Conservation (phyloP, 768 basidiomycete species). For the Daedaleopsis sinensis region DNA sequence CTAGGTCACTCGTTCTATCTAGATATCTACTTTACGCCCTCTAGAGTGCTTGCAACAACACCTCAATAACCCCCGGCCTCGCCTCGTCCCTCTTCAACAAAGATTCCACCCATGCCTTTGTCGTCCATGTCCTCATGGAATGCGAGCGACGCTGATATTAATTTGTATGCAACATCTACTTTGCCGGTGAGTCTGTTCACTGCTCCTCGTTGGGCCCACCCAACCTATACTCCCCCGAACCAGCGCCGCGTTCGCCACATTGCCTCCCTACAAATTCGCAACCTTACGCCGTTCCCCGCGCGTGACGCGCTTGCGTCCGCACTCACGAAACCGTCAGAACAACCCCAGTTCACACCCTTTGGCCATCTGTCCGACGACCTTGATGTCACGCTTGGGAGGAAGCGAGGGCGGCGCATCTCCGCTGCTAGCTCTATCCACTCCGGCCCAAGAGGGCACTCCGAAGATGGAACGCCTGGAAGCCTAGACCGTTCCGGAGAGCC, state of each 20-base stretch:
- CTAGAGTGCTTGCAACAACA: background rate
- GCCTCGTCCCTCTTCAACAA: background rate
- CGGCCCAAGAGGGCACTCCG: slow-evolving; percentile 47
- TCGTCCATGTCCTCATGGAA: slow-evolving; percentile 3
- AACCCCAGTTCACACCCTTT: slow-evolving; percentile 57
- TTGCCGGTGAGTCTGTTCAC: background rate
- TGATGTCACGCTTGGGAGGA: slow-evolving; percentile 60
- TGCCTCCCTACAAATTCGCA: slow-evolving; percentile 71
- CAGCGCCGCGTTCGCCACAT: slow-evolving; percentile 78
- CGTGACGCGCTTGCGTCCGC: slow-evolving; percentile 80
- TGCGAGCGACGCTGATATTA: background rate
- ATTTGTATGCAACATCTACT: background rate
- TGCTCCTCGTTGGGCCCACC: background rate
- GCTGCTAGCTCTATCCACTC: slow-evolving; percentile 52
- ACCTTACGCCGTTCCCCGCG: slow-evolving; percentile 82
- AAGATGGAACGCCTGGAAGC: slow-evolving; percentile 30
- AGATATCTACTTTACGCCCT: slow-evolving; percentile 7
- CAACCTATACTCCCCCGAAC: background rate
- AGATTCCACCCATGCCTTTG: background rate
- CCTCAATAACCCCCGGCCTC: background rate
- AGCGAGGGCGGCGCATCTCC: slow-evolving; percentile 64
- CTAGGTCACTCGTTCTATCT: background rate
- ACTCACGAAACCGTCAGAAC: slow-evolving; percentile 65
- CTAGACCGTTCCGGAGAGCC: slow-evolving; percentile 27
- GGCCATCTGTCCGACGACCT: slow-evolving; percentile 72